Base-by-base conservation (phyloP, 768 basidiomycete genomes). In the Tylopilus rubrobrunneus region DNA sequence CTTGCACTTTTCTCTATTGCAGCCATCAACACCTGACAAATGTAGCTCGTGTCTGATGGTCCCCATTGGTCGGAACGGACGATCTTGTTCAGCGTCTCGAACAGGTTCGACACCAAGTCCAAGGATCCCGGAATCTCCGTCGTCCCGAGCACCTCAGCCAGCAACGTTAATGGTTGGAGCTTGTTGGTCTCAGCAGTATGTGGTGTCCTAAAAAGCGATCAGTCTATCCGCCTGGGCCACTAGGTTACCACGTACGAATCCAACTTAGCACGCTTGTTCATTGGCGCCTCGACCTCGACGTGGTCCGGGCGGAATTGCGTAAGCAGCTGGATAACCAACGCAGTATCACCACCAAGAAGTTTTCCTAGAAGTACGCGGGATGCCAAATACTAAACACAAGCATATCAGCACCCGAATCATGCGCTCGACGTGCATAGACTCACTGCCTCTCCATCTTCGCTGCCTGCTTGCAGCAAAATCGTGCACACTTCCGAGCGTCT, bases 11-110 rank as follows among this genome's bases (percentile, higher is more conserved):
- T 82, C 57, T 90, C 87, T 23, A 95, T 76, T 2, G 88, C 88
- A 10, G 86, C 84, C 80, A 96, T 87, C 21, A 96, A 66, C 52
- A 92, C 77, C 67, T 96, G 94, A 66, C 91, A 85, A 11, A 88
- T 72, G 60, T 91, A 96, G 58, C 78, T 84, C 17, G 85, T 77
- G 48, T 89, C 89, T n/a, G 84, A 79, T 31, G 78, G 76, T 5
- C 78, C 69, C 33, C 78, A 65, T 8, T 82, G 75, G 7, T 80
- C 72, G 15, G 79, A 74, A 50, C 83, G 84, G 2, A 83, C 72
- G 14, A 93, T 76, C 50, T 76, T 81, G 60, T 80, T 83, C 31
- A 97, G 74, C 0, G 84, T 82, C 39, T 91, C 87, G 39, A 98
- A 73, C 6, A 95, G 75, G 44, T 74, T 77, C 0, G 85, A 79